Percentiles rank a stretch among this genome's conserved stretches.
These are phyloP conservation scores for Podochytrium sp. DNA, from an alignment of 192 early-diverging fungal genomes.

Conservation along the genomic window DNA sequence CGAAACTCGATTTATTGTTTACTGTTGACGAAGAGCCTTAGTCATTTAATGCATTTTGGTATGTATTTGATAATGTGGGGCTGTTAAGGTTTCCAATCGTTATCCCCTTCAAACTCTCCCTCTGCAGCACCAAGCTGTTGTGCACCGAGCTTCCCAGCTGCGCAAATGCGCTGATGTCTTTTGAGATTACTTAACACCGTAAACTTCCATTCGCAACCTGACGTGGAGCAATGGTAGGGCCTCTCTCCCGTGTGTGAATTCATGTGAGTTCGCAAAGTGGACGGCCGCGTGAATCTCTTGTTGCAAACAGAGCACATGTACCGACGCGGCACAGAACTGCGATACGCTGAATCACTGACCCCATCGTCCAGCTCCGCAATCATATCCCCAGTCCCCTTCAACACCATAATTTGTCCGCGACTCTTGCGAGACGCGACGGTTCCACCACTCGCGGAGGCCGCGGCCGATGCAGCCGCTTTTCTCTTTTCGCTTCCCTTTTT, in stretches of 20 bases:
- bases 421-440: too few relatives aligned
- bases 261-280: conserved; percentile 36
- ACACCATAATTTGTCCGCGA: conserved; percentile 20
- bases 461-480: not conserved
- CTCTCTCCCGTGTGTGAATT: conserved; percentile 36
- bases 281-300: conserved; percentile 37
- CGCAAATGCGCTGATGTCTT: conserved; percentile 35
- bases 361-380: conserved; percentile 27
- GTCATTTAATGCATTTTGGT: not conserved
- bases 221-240: conserved; percentile 30
- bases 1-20: too few relatives aligned
- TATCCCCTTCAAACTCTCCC: not conserved
- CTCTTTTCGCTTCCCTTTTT: too few relatives aligned
- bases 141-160: not conserved
- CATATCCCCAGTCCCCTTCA: conserved; percentile 24
- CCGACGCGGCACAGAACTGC: conserved; percentile 8
- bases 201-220: conserved; percentile 36
- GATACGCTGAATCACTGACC: not conserved
- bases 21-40: not conserved
- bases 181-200: conserved; percentile 36
- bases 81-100: conserved; percentile 6
- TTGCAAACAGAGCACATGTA: conserved; percentile 35
- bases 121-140: not conserved
- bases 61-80: not conserved
- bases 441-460: too few relatives aligned